Evolutionary conservation across 768 basidiomycete species (phyloP).

Genomic region (Clavulina sp.): DNA sequence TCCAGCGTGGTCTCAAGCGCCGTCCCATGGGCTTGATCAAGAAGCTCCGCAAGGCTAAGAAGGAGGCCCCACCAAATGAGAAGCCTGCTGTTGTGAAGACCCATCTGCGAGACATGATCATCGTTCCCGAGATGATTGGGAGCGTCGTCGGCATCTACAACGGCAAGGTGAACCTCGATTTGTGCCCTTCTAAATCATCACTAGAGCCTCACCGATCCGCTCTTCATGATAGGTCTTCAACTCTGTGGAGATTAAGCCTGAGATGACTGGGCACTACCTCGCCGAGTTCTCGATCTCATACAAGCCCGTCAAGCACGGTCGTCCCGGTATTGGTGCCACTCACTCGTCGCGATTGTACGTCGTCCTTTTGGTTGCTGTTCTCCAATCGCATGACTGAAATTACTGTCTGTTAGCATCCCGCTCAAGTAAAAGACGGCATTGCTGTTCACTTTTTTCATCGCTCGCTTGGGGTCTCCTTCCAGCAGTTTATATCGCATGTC

Average conservation of each 20-base stretch:
- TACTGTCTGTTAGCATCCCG: slow-evolving; percentile 7
- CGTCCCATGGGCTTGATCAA: slow-evolving; percentile 97
- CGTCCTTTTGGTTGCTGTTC: not conserved
- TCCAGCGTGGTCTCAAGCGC: slow-evolving; percentile 97
- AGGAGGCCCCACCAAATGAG: slow-evolving; percentile 97
- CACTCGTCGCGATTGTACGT: slow-evolving; percentile 12
- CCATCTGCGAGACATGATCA: slow-evolving; percentile 98
- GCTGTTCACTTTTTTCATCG: not conserved
- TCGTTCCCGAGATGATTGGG: slow-evolving; percentile 99
- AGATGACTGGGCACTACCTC: slow-evolving; percentile 99
- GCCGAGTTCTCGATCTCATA: slow-evolving; percentile 95
- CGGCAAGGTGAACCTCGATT: slow-evolving; percentile 49
- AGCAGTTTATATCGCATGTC: no score
- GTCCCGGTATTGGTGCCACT: slow-evolving; percentile 71
- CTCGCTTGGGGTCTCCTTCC: no score
- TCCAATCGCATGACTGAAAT: not conserved
- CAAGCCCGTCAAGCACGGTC: slow-evolving; percentile 98
- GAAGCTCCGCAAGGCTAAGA: slow-evolving; percentile 99
- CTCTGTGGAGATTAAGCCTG: slow-evolving; percentile 97
- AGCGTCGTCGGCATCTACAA: slow-evolving; percentile 97
- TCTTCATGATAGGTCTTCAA: slow-evolving; percentile 51
- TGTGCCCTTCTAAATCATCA: not conserved
- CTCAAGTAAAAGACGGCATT: slow-evolving; percentile 7
- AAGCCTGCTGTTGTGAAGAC: slow-evolving; percentile 99
- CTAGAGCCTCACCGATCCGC: not conserved